Evolutionary conservation across 2,329 filamentous ascomycete genomes (phyloP).

Genomic region (Botrytis fragariae): DNA sequence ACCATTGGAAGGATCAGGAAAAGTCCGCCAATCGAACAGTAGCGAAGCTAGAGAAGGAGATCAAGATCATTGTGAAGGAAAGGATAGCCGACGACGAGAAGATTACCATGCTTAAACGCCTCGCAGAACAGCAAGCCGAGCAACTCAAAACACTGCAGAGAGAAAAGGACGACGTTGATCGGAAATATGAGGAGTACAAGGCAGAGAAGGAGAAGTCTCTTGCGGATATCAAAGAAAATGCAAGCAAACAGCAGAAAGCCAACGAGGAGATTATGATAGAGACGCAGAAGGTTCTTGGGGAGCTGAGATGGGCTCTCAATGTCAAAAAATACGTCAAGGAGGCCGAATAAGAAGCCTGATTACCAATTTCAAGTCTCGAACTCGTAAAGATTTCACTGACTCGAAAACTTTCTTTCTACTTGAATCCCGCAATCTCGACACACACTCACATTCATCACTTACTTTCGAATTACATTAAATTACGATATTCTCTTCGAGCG

Average conservation of each 20-base stretch:
- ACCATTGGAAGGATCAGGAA: constrained; percentile 65
- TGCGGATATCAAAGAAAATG: constrained; percentile 56
- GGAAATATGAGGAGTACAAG: constrained; percentile 64
- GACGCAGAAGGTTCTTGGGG: constrained; percentile 58
- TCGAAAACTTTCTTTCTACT: not conserved
- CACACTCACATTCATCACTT: not conserved
- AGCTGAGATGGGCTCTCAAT: constrained; percentile 71
- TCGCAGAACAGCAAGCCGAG: constrained; percentile 70
- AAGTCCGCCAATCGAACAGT: constrained; percentile 56
- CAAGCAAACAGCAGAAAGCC: constrained; percentile 56
- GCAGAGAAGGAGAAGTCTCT: constrained; percentile 60
- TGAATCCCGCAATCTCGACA: not conserved
- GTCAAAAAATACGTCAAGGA: constrained; percentile 61
- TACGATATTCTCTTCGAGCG: constrained; percentile 1
- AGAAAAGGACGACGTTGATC: constrained; percentile 60
- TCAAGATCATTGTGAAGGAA: constrained; percentile 54
- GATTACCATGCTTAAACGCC: constrained; percentile 62
- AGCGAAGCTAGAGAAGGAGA: constrained; percentile 50
- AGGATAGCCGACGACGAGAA: constrained; percentile 59
- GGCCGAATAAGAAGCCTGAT: constrained; percentile 45
- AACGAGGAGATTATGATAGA: constrained; percentile 59
- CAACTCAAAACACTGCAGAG: constrained; percentile 60
- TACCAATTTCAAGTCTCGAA: not conserved
- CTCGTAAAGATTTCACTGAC: not conserved
- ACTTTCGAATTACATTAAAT: not conserved